These are phyloP conservation scores for Sporopachydermia cereana DNA, from an alignment of 1,139 yeast species.

Conservation along the genomic window DNA sequence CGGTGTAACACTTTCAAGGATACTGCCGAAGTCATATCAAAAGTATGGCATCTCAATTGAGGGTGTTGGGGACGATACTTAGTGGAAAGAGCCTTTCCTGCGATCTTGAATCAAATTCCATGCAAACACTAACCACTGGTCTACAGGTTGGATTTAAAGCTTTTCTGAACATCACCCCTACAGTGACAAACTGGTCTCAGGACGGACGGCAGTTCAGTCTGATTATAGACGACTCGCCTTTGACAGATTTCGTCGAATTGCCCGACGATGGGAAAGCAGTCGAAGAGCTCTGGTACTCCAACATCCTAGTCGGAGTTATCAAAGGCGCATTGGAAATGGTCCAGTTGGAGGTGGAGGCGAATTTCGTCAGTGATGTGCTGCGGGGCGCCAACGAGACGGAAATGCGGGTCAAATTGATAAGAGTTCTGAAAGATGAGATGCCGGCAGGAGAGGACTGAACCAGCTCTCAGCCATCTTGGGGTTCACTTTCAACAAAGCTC, in stretches of 20 bases:
- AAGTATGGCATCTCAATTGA: slow-evolving; percentile 21
- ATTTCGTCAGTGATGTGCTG: slow-evolving; percentile 66
- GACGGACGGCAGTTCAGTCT: slow-evolving; percentile 70
- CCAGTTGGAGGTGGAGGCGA: slow-evolving; percentile 80
- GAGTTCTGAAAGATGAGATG: slow-evolving; percentile 79
- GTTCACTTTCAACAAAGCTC: too few relatives aligned
- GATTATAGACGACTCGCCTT: slow-evolving; percentile 73
- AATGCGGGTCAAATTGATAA: slow-evolving; percentile 56
- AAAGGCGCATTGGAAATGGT: slow-evolving; percentile 94
- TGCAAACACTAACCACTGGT: neutral
- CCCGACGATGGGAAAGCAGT: slow-evolving; percentile 65
- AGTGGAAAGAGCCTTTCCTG: neutral
- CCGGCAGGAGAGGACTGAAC: slow-evolving; percentile 92
- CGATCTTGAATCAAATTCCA: neutral
- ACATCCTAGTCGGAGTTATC: slow-evolving; percentile 78
- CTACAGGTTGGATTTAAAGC: slow-evolving; percentile 67
- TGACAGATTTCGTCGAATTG: slow-evolving; percentile 89
- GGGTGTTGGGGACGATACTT: neutral
- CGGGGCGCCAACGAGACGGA: slow-evolving; percentile 83
- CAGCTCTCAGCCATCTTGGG: slow-evolving; percentile 7
- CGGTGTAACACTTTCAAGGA: slow-evolving; percentile 74
- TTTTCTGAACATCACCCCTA: slow-evolving; percentile 74
- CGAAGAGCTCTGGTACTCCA: slow-evolving; percentile 84
- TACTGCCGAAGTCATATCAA: slow-evolving; percentile 77
- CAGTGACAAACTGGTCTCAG: slow-evolving; percentile 61